phyloP scores from a whole-genome alignment of 352 stramenopile genomes.

The Aphanomyces euteiches region DNA sequence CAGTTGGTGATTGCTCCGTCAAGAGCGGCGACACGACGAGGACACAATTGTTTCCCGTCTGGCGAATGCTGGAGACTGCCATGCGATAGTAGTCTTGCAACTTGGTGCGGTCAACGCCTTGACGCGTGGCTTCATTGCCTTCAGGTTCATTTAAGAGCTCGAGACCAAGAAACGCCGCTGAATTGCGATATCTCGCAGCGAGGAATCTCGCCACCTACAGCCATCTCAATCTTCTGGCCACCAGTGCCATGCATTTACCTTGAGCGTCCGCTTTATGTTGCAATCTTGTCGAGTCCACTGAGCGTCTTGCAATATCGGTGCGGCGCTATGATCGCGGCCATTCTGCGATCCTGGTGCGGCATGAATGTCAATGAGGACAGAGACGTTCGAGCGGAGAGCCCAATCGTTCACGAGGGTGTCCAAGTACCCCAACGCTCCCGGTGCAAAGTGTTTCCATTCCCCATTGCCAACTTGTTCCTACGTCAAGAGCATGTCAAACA shows the following conservation, averaged over 20 bases:
- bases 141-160: constrained; percentile 78
- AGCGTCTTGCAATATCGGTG: constrained; percentile 33
- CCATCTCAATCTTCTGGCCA: constrained; percentile 55
- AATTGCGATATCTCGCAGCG: constrained; percentile 43
- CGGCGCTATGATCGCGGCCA: constrained; percentile 67
- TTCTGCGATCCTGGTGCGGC: constrained; percentile 74
- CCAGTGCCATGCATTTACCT: constrained; percentile 44
- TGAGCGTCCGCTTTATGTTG: constrained; percentile 36
- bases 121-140: constrained; percentile 45
- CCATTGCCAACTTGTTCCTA: not conserved
- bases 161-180: constrained; percentile 57
- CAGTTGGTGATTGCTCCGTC: constrained; percentile 44
- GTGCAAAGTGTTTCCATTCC: constrained; percentile 37
- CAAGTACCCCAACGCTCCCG: constrained; percentile 52
- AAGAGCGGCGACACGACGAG: constrained; percentile 51
- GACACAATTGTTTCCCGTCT: constrained; percentile 53
- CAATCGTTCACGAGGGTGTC: constrained; percentile 78
- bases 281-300: constrained; percentile 19
- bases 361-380: constrained; percentile 80
- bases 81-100: constrained; percentile 56
- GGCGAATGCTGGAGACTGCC: constrained; percentile 54
- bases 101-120: constrained; percentile 27
- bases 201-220: constrained; percentile 52
- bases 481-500: too few relatives aligned
- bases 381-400: constrained; percentile 54